A percentile compares a stretch with the other conserved stretches of the same genome.
These are phyloP conservation scores for Basipetospora sp. DNA, from an alignment of 2,329 filamentous ascomycete genomes.

Conservation along the genomic window DNA sequence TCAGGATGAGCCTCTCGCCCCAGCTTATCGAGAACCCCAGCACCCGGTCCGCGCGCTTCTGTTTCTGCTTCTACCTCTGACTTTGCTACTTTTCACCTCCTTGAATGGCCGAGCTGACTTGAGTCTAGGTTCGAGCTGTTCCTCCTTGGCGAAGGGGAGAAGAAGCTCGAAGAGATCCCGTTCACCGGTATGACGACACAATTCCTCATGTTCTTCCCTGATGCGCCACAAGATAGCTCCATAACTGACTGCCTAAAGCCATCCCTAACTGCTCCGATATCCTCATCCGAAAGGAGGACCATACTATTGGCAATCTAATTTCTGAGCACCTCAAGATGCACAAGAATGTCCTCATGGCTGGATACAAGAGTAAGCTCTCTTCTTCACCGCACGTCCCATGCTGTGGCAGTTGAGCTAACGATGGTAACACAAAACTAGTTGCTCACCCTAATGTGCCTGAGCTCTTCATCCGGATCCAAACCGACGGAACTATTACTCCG, in stretches of 20 bases:
- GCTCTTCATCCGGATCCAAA: conserved; percentile 67
- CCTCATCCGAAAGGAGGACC: conserved; percentile 89
- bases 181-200: conserved; percentile 63
- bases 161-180: conserved; percentile 77
- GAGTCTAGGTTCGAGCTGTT: conserved; percentile 74
- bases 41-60: too few species aligned
- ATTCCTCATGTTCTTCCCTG: too few species aligned
- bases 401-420: conserved; percentile 4
- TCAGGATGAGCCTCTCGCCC: too few species aligned
- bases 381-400: too few species aligned
- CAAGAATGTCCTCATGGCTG: conserved; percentile 73
- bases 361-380: conserved; percentile 59
- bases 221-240: too few species aligned
- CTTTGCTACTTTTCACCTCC: too few species aligned
- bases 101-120: conserved; percentile 9
- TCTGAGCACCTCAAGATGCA: conserved; percentile 73
- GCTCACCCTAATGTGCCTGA: conserved; percentile 47
- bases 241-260: not conserved
- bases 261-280: conserved; percentile 52
- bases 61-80: too few species aligned
- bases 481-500: conserved; percentile 75
- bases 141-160: conserved; percentile 72
- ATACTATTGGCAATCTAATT: conserved; percentile 84
- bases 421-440: conserved; percentile 22
- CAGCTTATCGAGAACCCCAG: too few species aligned